phyloP scores from a whole-genome alignment of 2,329 filamentous ascomycete genomes.

The Xylaria arbuscula region DNA sequence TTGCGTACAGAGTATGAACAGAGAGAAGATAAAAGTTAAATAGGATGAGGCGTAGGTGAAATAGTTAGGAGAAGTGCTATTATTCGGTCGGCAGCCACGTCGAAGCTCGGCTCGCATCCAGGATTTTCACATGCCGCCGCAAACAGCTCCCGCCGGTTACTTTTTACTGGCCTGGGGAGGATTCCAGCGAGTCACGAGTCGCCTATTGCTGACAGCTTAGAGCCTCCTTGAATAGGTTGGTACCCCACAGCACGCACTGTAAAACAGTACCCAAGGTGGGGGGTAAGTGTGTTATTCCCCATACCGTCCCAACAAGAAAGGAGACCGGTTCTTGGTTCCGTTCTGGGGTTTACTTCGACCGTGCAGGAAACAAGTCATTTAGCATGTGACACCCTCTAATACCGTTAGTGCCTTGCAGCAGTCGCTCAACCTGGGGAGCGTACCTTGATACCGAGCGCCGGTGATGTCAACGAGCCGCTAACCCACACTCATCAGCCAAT shows the following conservation, averaged over 20 bases:
- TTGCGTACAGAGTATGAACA: slow-evolving; percentile 6
- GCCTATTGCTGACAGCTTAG: slow-evolving; percentile 22
- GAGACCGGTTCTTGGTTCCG: background rate
- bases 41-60: slow-evolving; percentile 1
- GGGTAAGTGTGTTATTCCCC: background rate
- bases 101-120: slow-evolving; percentile 37
- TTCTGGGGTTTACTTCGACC: slow-evolving; percentile 28
- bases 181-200: slow-evolving; percentile 33
- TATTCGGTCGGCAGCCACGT: slow-evolving; percentile 11
- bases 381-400: background rate
- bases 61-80: slow-evolving; percentile 6
- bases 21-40: slow-evolving; percentile 11
- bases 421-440: too few species aligned
- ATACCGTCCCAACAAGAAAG: slow-evolving; percentile 3
- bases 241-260: slow-evolving; percentile 13
- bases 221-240: background rate
- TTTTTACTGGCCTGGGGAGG: background rate
- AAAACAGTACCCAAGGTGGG: background rate
- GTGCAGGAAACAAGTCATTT: background rate
- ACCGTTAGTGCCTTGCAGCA: too few species aligned
- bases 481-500: background rate
- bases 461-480: background rate
- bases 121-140: slow-evolving; percentile 38
- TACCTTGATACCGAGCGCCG: background rate
- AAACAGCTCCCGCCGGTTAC: slow-evolving; percentile 27